These are phyloP conservation scores for Cercospora sp. DNA, from an alignment of 2,329 filamentous ascomycete genomes.

Conservation along the genomic window DNA sequence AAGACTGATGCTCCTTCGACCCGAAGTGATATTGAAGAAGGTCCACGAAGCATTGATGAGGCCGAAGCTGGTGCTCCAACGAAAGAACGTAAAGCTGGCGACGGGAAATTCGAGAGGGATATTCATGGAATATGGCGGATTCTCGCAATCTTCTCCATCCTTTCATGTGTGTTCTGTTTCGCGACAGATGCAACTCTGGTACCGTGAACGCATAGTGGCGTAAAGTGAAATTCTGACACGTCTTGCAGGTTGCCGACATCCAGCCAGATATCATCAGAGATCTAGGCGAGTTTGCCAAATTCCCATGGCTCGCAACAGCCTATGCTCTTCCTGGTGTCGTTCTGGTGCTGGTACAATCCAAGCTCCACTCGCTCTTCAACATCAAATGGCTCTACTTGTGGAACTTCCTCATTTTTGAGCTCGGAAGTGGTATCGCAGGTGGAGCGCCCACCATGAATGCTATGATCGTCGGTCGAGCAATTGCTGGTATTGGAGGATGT, in stretches of 20 bases:
- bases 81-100: background rate
- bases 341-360: background rate
- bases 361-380: background rate
- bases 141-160: background rate
- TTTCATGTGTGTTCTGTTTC: background rate
- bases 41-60: background rate
- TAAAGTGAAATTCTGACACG: background rate
- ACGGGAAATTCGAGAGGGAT: background rate
- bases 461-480: background rate
- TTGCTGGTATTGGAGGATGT: background rate
- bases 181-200: background rate
- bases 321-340: background rate
- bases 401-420: background rate
- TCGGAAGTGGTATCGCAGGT: background rate
- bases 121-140: background rate
- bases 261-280: background rate
- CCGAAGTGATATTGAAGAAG: background rate
- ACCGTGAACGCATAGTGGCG: background rate
- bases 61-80: background rate
- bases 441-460: background rate
- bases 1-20: background rate
- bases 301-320: background rate
- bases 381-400: background rate
- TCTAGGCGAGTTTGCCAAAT: background rate
- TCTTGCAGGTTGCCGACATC: background rate